phyloP scores from a whole-genome alignment of 345 rosid species.

The Luvunga scandens region DNA sequence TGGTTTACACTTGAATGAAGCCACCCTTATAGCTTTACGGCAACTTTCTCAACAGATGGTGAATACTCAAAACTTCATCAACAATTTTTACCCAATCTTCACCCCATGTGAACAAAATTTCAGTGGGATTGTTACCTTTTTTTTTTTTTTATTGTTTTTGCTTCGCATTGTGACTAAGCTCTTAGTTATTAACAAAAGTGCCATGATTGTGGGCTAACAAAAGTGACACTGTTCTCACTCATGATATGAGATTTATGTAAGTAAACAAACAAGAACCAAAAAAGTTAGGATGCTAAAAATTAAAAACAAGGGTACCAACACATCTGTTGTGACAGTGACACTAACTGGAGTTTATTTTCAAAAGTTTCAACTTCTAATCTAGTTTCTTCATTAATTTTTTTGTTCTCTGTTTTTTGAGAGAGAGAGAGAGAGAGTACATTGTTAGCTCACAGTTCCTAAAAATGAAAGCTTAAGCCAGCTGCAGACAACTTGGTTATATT shows the following conservation, averaged over 20 bases:
- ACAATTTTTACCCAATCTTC: slow-evolving; percentile 17
- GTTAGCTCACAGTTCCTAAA: background rate
- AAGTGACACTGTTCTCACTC: slow-evolving; percentile 24
- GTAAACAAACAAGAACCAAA: slow-evolving; percentile 52
- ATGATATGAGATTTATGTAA: slow-evolving; percentile 36
- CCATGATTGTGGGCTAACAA: slow-evolving; percentile 21
- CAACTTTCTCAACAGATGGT: slow-evolving; percentile 15
- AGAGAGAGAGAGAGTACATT: no score
- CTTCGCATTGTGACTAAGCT: background rate
- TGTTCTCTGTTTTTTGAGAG: no score
- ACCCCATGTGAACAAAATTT: background rate
- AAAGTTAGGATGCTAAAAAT: slow-evolving; percentile 20
- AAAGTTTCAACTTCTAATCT: no score
- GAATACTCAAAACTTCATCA: slow-evolving; percentile 9
- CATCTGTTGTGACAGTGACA: slow-evolving; percentile 37
- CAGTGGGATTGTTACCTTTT: slow-evolving; percentile 10
- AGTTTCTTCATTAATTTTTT: no score
- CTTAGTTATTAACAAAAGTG: background rate
- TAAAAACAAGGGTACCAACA: slow-evolving; percentile 43
- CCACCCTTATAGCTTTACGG: background rate
- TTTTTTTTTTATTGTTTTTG: slow-evolving; percentile 6
- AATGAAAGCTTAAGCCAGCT: background rate
- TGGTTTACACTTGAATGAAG: slow-evolving; percentile 34
- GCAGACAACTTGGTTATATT: background rate
- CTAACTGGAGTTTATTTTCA: slow-evolving; percentile 32